Evolutionary conservation across 345 rosid genomes (phyloP), one percentile per base, ranked within the genome.

Genomic region (Populus alba): DNA sequence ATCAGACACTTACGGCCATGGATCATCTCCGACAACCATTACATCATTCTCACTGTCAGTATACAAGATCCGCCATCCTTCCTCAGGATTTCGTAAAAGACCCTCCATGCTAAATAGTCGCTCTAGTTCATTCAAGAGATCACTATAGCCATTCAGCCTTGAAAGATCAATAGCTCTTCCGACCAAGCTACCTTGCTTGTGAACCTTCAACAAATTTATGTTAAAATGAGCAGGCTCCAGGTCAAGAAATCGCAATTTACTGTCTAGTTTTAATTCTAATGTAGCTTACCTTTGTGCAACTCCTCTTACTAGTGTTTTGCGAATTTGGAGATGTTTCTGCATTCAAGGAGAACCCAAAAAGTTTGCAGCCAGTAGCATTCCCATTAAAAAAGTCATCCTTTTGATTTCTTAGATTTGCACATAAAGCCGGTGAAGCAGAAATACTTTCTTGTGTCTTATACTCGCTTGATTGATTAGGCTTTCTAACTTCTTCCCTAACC

Each of bases 21-120:
- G 95, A 62, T 91, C 97, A 76, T 95, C 98, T 0, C 99, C 99
- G 39, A 93, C 97, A 18, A 91, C 97, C 98, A 93, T 93, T 81
- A 92, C 87, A 84, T 93, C 99, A 62, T 89, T 92, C 86, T 93
- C 98, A 49, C 97, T 88, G 86, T 93, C 98, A 0, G 96, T 95
- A 83, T 91, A 95, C 81, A 95, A 83, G 78, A 95, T 83, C 79
- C 81, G 87, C 99, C 99, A 95, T 75, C 97, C 96, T 82, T 92
- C 90, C 59, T 86, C 88, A 13, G 91, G 89, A 87, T 92, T 92
- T 53, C 82, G 84, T 69, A 95, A 79, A 76, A 91, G 84, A 72
- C 98, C 98, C 84, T 95, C 97, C 96, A 95, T 92, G 87, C 87
- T 74, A 80, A 95, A 93, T 23, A 93, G 84, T 8, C 82, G 85